A percentile compares a stretch with the other conserved stretches of the same genome.
phyloP scores from a whole-genome alignment of 345 rosid species.

The Populus tremula region DNA sequence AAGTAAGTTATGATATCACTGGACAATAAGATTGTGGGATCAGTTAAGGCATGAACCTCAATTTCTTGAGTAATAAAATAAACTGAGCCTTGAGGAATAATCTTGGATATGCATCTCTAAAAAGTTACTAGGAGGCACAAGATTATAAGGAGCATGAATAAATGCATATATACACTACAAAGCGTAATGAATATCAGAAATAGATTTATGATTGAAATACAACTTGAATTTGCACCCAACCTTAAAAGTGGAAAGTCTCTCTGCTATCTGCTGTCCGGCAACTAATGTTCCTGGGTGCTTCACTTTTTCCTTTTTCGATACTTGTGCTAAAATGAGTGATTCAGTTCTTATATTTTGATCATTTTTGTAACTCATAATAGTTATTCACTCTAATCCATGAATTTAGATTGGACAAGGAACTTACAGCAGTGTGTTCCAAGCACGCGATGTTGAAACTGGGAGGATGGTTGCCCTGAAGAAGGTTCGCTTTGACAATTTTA shows the following conservation, averaged over 20 bases:
- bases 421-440: slow-evolving; percentile 76
- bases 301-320: slow-evolving; percentile 2
- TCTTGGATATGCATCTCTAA: background rate
- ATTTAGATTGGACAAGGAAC: slow-evolving; percentile 88
- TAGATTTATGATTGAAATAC: no score
- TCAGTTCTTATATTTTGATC: slow-evolving; percentile 5
- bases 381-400: slow-evolving; percentile 9
- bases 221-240: no score
- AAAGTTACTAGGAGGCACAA: background rate
- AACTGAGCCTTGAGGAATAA: no score
- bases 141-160: background rate
- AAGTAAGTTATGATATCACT: background rate
- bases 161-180: no score
- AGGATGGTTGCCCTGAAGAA: slow-evolving; percentile 74
- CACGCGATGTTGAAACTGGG: slow-evolving; percentile 65
- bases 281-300: background rate
- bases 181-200: no score
- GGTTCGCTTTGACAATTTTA: slow-evolving; percentile 68
- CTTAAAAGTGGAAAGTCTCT: background rate
- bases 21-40: background rate
- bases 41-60: background rate
- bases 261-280: background rate
- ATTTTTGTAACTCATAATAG: slow-evolving; percentile 1
- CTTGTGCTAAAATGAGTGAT: background rate
- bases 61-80: background rate